phyloP scores from a whole-genome alignment of 352 stramenopile genomes.

The Phytopythium oedochilum region DNA sequence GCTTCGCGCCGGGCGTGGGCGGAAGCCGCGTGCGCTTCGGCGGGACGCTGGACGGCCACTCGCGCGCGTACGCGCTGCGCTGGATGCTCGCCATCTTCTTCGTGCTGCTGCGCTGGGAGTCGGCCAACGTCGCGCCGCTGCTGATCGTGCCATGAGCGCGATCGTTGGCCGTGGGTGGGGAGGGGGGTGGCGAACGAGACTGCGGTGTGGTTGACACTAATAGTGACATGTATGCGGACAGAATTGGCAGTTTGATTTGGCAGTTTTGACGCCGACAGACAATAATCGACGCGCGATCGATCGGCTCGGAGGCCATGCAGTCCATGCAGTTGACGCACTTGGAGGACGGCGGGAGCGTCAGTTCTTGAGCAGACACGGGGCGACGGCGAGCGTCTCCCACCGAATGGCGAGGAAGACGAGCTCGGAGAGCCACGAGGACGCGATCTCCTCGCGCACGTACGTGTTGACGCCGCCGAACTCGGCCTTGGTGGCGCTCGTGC shows the following conservation, averaged over 20 bases:
- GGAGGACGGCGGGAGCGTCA: conserved; percentile 2
- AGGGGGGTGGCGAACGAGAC: too few species aligned
- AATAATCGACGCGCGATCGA: background rate
- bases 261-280: background rate
- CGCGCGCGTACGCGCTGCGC: conserved; percentile 19
- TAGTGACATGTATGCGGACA: too few species aligned
- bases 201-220: too few species aligned
- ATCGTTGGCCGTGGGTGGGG: too few species aligned
- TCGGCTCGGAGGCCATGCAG: background rate
- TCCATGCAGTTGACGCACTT: too few species aligned
- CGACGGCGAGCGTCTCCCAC: conserved; percentile 45
- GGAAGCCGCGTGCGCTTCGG: conserved; percentile 24
- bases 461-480: conserved; percentile 51
- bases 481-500: conserved; percentile 3
- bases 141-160: conserved; percentile 15
- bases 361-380: conserved; percentile 32
- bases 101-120: conserved; percentile 29
- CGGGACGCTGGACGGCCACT: conserved; percentile 22
- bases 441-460: conserved; percentile 46
- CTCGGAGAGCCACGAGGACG: conserved; percentile 40
- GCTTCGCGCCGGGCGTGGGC: conserved; percentile 9
- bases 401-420: conserved; percentile 57
- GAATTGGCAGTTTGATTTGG: background rate
- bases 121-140: conserved; percentile 21
- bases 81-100: conserved; percentile 30